Base-by-base conservation (phyloP, 352 stramenopile genomes). In the Globisporangium sylvaticum region DNA sequence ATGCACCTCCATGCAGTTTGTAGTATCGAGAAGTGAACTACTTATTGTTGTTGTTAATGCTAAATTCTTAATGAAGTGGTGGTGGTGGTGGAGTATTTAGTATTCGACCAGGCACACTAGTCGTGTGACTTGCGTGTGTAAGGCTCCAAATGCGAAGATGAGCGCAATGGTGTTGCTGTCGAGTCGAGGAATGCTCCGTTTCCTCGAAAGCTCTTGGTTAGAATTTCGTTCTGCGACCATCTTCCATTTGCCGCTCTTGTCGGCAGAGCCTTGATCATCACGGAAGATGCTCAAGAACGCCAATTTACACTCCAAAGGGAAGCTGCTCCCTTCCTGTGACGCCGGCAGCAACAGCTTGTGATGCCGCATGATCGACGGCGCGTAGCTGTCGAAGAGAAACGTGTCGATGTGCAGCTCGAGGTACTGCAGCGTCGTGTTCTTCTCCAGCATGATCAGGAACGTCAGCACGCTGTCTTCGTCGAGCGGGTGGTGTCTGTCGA, bases 51-150 rank as follows among this genome's bases (percentile, higher is more conserved):
- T 20, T 59, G 6, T 25, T 44, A 59, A 27, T 56, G 25, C 34
- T 56, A 7, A 34, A 18, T 64, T 56, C 44, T 46, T 8, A 31
- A 57, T 39, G 55, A 25, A 4, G 29, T 31, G 29, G 42, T 7
- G 15, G 12, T 27, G 12, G 32, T 18, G 18, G 10, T 37, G 10
- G 1, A 14, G 58, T 44, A 25, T 27, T 42, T 29, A 76, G 56
- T 73, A 69, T 31, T 74, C 70, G 27, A 77, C 48, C 42, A 77
- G 69, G 24, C 58, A 72, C 14, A 77, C 54, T 6, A 57, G 60
- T 18, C 71, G 71, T 20, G 37, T 67, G 3, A 61, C 25, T 15
- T 53, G 59, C 14, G 31, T 55, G 4, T 12, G 8, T 5, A 9
- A 20, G 9, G 64, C 63, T 39, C 64, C 71, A 37, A 69, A 74